phyloP scores from a whole-genome alignment of 768 basidiomycete species.

The Mycena metata region DNA sequence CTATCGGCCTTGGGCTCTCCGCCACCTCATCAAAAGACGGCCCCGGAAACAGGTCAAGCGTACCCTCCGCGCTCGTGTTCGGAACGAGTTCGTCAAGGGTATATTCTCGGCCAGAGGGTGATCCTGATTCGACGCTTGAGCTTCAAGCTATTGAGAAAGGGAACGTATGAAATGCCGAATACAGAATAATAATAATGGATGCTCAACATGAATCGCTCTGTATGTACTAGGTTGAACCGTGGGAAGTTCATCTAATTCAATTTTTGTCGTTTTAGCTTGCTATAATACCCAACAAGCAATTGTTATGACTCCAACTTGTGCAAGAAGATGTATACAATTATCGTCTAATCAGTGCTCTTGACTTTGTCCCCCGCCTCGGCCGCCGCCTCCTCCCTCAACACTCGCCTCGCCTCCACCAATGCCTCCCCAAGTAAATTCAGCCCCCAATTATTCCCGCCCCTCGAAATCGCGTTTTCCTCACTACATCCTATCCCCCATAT shows the following conservation, averaged over 20 bases:
- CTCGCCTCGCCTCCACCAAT: constrained; percentile 56
- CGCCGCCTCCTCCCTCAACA: constrained; percentile 49
- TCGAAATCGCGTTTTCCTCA: constrained; percentile 60
- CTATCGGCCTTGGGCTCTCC: constrained; percentile 41
- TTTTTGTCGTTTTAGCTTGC: too few relatives aligned
- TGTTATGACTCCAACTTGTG: too few relatives aligned
- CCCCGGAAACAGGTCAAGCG: not conserved
- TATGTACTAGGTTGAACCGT: too few relatives aligned
- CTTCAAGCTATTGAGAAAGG: not conserved
- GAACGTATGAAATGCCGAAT: not conserved
- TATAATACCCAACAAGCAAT: too few relatives aligned
- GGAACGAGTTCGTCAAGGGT: not conserved
- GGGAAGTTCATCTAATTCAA: too few relatives aligned
- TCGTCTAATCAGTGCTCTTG: not conserved
- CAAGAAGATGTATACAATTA: too few relatives aligned
- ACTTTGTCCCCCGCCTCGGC: not conserved
- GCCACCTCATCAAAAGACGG: not conserved
- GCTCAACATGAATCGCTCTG: too few relatives aligned
- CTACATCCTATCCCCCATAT: constrained; percentile 77
- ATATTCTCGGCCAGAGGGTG: not conserved
- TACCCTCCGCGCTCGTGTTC: constrained; percentile 6
- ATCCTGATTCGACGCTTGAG: not conserved
- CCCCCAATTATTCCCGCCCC: constrained; percentile 62
- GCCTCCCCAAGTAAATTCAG: constrained; percentile 68
- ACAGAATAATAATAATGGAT: too few relatives aligned